Percentiles rank a stretch among this genome's conserved stretches.
These are phyloP conservation scores for Phytophthora ramorum DNA, from an alignment of 352 stramenopile genomes.

Conservation along the genomic window DNA sequence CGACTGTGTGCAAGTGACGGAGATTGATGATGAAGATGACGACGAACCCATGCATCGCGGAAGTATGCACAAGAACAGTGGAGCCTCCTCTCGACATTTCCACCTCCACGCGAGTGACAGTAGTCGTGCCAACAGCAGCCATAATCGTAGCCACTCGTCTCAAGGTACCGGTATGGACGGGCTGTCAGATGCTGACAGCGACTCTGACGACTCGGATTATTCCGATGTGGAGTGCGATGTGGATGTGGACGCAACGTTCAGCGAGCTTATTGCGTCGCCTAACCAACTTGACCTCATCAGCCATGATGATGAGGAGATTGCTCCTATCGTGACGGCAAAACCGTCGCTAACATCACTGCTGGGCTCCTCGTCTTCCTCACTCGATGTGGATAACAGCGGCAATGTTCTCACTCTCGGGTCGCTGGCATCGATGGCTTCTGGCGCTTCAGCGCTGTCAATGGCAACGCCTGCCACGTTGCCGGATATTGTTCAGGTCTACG, in stretches of 20 bases:
- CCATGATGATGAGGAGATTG: conserved; percentile 76
- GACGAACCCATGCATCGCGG: conserved; percentile 54
- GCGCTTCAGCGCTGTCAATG: conserved; percentile 28
- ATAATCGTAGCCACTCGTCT: conserved; percentile 41
- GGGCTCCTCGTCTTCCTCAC: conserved; percentile 36
- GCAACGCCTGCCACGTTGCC: conserved; percentile 10
- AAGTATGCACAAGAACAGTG: conserved; percentile 44
- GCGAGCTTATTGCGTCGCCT: conserved; percentile 76
- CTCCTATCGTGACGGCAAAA: conserved; percentile 43
- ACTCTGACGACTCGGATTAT: conserved; percentile 77
- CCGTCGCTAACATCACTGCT: conserved; percentile 35
- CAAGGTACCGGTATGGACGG: conserved; percentile 17
- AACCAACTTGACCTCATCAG: conserved; percentile 61
- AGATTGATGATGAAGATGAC: conserved; percentile 79
- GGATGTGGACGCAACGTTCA: conserved; percentile 89
- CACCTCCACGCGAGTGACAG: conserved; percentile 38
- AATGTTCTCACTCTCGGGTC: conserved; percentile 28
- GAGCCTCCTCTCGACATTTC: conserved; percentile 48
- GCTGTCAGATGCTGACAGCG: conserved; percentile 45
- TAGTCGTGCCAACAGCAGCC: conserved; percentile 42
- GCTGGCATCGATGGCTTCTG: conserved; percentile 34
- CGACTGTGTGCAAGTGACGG: conserved; percentile 77
- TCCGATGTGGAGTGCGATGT: conserved; percentile 86
- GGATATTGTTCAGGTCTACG: conserved; percentile 85
- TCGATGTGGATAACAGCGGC: conserved; percentile 36